Evolutionary conservation across 106 monocot species (phyloP).

Genomic region (Iris macrosiphon): DNA sequence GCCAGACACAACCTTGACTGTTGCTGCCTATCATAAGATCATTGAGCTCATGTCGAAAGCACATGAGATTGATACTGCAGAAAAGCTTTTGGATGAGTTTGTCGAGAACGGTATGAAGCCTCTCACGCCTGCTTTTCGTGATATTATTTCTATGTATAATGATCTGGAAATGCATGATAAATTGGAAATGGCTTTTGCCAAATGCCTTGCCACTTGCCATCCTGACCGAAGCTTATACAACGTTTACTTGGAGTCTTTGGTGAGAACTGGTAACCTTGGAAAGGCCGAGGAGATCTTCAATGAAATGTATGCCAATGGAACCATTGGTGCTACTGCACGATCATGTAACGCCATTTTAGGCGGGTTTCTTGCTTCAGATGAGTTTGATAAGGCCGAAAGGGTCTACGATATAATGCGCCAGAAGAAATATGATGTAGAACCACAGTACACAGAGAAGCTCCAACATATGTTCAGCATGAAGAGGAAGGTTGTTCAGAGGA

Average conservation of each 20-base stretch:
- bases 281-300: slow-evolving; percentile 75
- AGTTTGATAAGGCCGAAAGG: slow-evolving; percentile 60
- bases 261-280: slow-evolving; percentile 37
- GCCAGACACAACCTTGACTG: slow-evolving; percentile 16
- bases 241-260: slow-evolving; percentile 76
- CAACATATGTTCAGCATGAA: slow-evolving; percentile 41
- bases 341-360: slow-evolving; percentile 69
- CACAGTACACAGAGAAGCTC: slow-evolving; percentile 39
- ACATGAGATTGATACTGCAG: slow-evolving; percentile 39
- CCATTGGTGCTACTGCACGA: slow-evolving; percentile 41
- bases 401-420: slow-evolving; percentile 68
- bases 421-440: slow-evolving; percentile 79
- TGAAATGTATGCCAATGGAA: slow-evolving; percentile 60
- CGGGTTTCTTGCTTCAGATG: slow-evolving; percentile 53
- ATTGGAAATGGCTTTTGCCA: slow-evolving; percentile 44
- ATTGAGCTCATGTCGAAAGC: slow-evolving; percentile 77
- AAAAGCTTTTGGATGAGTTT: slow-evolving; percentile 57
- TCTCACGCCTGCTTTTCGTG: slow-evolving; percentile 59
- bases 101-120: slow-evolving; percentile 60
- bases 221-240: slow-evolving; percentile 53
- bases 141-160: slow-evolving; percentile 73
- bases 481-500: slow-evolving; percentile 50
- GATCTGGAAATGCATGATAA: slow-evolving; percentile 51
- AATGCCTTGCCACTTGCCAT: slow-evolving; percentile 41
- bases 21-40: slow-evolving; percentile 72